Evolutionary conservation across 768 basidiomycete genomes (phyloP).

Genomic region (Tephrocybe sp.): DNA sequence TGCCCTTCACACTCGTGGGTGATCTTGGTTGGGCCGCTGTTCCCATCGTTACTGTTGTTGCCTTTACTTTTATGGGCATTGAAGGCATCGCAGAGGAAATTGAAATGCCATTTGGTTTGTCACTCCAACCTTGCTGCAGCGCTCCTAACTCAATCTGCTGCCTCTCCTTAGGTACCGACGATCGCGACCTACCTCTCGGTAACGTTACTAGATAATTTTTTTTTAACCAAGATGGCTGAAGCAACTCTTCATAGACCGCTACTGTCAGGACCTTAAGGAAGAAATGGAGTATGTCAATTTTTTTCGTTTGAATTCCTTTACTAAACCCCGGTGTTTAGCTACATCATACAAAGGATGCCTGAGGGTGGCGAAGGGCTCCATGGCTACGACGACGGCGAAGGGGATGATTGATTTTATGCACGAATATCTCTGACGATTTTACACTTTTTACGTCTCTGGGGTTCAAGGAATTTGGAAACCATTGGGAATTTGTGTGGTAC

Average conservation of each 20-base stretch:
- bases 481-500: neutral
- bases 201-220: neutral
- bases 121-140: neutral
- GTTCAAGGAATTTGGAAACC: neutral
- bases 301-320: slow-evolving; percentile 6
- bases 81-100: slow-evolving; percentile 96
- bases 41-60: slow-evolving; percentile 81
- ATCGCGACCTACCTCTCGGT: slow-evolving; percentile 76
- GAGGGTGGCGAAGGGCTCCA: slow-evolving; percentile 72
- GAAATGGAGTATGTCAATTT: slow-evolving; percentile 65
- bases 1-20: slow-evolving; percentile 83
- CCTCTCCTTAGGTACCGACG: slow-evolving; percentile 47
- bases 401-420: slow-evolving; percentile 58
- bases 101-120: slow-evolving; percentile 89
- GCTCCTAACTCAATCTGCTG: neutral
- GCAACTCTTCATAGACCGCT: slow-evolving; percentile 52
- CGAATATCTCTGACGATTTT: neutral
- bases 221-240: neutral
- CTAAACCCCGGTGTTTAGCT: slow-evolving; percentile 37
- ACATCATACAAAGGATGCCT: slow-evolving; percentile 64
- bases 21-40: slow-evolving; percentile 83
- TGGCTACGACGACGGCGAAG: slow-evolving; percentile 79
- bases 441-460: slow-evolving; percentile 6
- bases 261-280: slow-evolving; percentile 83
- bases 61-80: slow-evolving; percentile 91